phyloP scores from a whole-genome alignment of 179 eudicot genomes.

The Spinacia oleracea region DNA sequence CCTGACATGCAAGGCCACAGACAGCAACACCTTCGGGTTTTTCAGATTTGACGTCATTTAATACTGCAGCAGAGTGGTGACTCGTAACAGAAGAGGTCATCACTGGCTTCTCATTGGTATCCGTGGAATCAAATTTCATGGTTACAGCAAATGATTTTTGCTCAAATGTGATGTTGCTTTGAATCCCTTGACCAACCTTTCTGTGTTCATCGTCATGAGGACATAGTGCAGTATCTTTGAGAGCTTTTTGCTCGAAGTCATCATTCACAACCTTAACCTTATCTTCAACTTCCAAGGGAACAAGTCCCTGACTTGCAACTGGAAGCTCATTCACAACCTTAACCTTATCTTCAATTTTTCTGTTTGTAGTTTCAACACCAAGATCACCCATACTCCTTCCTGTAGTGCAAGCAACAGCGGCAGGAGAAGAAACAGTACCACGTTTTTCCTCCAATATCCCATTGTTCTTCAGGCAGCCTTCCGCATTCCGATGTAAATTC shows the following conservation, averaged over 20 bases:
- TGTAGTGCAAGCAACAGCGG: slow-evolving; percentile 23
- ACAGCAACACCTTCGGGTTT: slow-evolving; percentile 21
- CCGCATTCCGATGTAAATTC: slow-evolving; percentile 27
- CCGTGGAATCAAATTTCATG: slow-evolving; percentile 25
- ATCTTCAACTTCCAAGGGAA: slow-evolving; percentile 22
- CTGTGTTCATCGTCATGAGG: slow-evolving; percentile 24
- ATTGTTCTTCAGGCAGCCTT: slow-evolving; percentile 26
- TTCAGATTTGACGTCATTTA: slow-evolving; percentile 19
- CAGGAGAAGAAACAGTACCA: slow-evolving; percentile 18
- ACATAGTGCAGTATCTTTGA: background rate
- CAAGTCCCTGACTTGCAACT: slow-evolving; percentile 16
- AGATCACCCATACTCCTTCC: slow-evolving; percentile 31
- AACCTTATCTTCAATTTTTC: slow-evolving; percentile 22
- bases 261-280: slow-evolving; percentile 26
- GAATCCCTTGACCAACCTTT: slow-evolving; percentile 25
- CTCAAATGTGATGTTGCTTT: slow-evolving; percentile 21
- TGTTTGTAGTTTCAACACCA: slow-evolving; percentile 24
- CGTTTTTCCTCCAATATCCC: slow-evolving; percentile 20
- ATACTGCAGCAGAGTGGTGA: slow-evolving; percentile 23
- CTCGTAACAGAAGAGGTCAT: slow-evolving; percentile 23
- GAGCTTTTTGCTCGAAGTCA: slow-evolving; percentile 26
- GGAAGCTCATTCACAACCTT: slow-evolving; percentile 24
- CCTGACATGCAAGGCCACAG: slow-evolving; percentile 14
- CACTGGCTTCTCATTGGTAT: slow-evolving; percentile 22
- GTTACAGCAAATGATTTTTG: slow-evolving; percentile 13